A percentile compares a stretch with the other conserved stretches of the same genome.
These are phyloP conservation scores for Rutstroemia sp. DNA, from an alignment of 2,329 filamentous ascomycete species.

Conservation along the genomic window DNA sequence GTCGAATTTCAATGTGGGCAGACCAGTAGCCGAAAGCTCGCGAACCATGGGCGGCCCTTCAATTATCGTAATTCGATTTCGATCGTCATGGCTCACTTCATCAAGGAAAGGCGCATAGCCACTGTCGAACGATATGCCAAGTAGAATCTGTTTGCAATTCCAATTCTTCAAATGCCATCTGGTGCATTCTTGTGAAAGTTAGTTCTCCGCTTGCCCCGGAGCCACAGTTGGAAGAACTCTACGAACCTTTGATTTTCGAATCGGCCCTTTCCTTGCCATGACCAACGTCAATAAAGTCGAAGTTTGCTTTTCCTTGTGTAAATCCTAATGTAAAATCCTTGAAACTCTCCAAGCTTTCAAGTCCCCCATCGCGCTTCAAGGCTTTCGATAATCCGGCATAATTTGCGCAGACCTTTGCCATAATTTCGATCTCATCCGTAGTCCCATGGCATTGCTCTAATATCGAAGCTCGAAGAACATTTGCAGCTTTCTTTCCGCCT, in stretches of 20 bases:
- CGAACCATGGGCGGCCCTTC: slow-evolving; percentile 45
- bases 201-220: slow-evolving; percentile 7
- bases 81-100: slow-evolving; percentile 42
- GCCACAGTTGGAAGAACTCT: not conserved
- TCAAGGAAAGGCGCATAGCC: slow-evolving; percentile 53
- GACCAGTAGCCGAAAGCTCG: slow-evolving; percentile 40
- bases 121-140: slow-evolving; percentile 55
- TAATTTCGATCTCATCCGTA: slow-evolving; percentile 42
- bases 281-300: slow-evolving; percentile 59
- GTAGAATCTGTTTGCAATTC: slow-evolving; percentile 54
- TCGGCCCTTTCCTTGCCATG: slow-evolving; percentile 50
- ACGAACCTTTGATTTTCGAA: slow-evolving; percentile 51
- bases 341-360: slow-evolving; percentile 39
- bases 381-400: slow-evolving; percentile 42
- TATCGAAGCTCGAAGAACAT: slow-evolving; percentile 42
- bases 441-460: slow-evolving; percentile 37
- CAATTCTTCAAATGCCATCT: slow-evolving; percentile 51
- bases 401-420: slow-evolving; percentile 51
- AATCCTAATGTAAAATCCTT: slow-evolving; percentile 53
- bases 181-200: slow-evolving; percentile 28
- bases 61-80: slow-evolving; percentile 43
- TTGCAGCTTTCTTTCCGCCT: slow-evolving; percentile 32
- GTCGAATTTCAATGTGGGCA: slow-evolving; percentile 40
- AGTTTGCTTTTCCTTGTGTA: slow-evolving; percentile 49
- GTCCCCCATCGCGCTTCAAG: slow-evolving; percentile 40